Evolutionary conservation across 2,329 filamentous ascomycete genomes (phyloP).

Genomic region (Stemphylium vesicarium): DNA sequence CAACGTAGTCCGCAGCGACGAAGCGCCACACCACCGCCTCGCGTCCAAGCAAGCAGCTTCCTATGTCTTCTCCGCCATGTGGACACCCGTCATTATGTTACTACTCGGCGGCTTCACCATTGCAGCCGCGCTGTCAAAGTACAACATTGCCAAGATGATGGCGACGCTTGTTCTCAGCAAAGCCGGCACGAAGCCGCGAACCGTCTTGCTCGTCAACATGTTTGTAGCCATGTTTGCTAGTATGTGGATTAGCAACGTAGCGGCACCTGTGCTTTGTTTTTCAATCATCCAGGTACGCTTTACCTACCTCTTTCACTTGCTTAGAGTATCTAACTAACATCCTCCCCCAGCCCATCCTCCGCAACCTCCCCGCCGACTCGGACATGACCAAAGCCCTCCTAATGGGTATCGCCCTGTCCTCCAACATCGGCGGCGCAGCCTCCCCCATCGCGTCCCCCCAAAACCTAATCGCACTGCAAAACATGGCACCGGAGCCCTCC

Average conservation of each 20-base stretch:
- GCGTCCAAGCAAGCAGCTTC: constrained; percentile 80
- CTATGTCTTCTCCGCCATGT: constrained; percentile 94
- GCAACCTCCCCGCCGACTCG: constrained; percentile 88
- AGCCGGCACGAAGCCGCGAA: constrained; percentile 86
- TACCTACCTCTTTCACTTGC: fast-evolving
- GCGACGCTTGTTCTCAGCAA: constrained; percentile 96
- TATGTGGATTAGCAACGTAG: constrained; percentile 99
- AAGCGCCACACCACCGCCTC: constrained; percentile 72
- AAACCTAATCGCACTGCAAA: constrained; percentile 94
- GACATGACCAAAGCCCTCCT: constrained; percentile 95
- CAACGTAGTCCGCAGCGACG: constrained; percentile 80
- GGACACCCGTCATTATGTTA: constrained; percentile 99
- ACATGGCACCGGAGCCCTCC: constrained; percentile 89
- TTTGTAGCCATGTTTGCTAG: constrained; percentile 96
- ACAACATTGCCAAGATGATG: constrained; percentile 96
- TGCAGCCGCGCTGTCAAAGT: constrained; percentile 92
- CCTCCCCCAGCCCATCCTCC: constrained; percentile 78
- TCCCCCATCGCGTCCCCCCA: constrained; percentile 97
- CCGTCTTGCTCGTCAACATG: constrained; percentile 96
- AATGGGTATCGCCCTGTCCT: constrained; percentile 90
- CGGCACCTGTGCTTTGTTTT: constrained; percentile 94
- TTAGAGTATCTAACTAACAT: constrained; percentile 11
- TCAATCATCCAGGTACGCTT: constrained; percentile 85
- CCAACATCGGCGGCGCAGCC: constrained; percentile 94
- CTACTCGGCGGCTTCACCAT: constrained; percentile 95